A percentile compares a stretch with the other conserved stretches of the same genome.
phyloP scores from a whole-genome alignment of 2,329 filamentous ascomycete species.

The Nothopassalora personata region DNA sequence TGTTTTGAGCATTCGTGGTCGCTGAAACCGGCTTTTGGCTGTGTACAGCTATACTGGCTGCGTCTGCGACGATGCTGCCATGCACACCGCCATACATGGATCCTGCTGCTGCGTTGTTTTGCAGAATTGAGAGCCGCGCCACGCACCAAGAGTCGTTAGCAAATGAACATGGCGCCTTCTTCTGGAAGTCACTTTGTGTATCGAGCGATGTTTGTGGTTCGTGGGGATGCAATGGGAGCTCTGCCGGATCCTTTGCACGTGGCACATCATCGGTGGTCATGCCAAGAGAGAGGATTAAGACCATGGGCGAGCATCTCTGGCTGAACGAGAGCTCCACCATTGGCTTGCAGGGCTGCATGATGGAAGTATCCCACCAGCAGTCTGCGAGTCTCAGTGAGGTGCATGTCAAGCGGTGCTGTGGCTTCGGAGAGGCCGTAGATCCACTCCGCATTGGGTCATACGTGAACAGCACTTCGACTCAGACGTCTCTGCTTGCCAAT shows the following conservation, averaged over 20 bases:
- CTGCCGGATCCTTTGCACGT: slow-evolving; percentile 2
- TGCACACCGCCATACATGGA: background rate
- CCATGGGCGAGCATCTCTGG: background rate
- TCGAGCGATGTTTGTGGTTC: background rate
- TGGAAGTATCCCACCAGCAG: background rate
- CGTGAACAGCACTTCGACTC: background rate
- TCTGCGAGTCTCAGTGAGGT: background rate
- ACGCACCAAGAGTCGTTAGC: background rate
- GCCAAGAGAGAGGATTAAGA: background rate
- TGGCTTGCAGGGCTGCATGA: background rate
- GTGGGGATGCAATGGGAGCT: background rate
- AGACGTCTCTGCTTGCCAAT: background rate
- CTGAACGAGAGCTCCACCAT: background rate
- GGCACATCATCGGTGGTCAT: background rate
- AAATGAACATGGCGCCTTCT: background rate
- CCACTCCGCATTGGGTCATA: background rate
- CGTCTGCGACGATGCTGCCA: background rate
- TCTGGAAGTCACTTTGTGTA: background rate
- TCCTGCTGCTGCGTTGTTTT: background rate
- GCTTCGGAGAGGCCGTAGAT: slow-evolving; percentile 3
- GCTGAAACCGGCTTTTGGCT: background rate
- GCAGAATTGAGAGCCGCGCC: background rate
- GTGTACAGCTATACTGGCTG: background rate
- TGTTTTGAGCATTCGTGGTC: background rate
- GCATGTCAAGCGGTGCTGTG: background rate